Evolutionary conservation across 2,329 filamentous ascomycete genomes (phyloP), one percentile per base, ranked within the genome.

Genomic region (Didymella glomerata): DNA sequence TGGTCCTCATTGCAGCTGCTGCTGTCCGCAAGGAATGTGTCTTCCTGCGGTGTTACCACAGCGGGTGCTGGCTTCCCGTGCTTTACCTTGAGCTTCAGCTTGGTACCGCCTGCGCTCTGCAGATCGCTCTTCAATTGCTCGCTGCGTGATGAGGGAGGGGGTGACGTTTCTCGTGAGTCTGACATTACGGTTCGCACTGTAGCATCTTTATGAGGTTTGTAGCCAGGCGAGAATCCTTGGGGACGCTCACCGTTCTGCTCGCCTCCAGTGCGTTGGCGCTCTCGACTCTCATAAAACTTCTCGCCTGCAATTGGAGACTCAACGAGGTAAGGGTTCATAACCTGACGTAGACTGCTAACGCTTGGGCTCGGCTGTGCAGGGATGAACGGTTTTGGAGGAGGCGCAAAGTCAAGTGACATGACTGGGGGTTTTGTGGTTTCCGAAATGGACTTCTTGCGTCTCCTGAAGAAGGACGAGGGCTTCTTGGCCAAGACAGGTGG

Each of bases 381-480:
- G 30, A 70, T 36, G 65, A 76, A 54, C 63, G 68, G 60, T 49
- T 62, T 64, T 57, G 64, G 44, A 74, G 68, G 69, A 42, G 65
- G 64, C 11, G 76, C 77, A 34, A 81, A 69, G 36, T 79, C 77
- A 27, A 80, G 66, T 42, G 82, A 77, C 63, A 76, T 85, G 28
- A 88, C 77, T 9, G 89, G 87, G 32, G 90, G 87, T 38, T 84
- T 84, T 22, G 86, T 83, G 44, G 77, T 74, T 63, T 96, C 93
- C 14, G 87, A 86, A 32, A 92, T 79, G 5, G 93, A 97, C 84
- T 94, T 96, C 85, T 98, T 98, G 63, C 93, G 86, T 60, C 95
- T 86, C 62, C 95, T 86, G 80, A 98, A 98, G 80, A 99, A 98
- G 0, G 92, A 94, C 1, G 94, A 96, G 4, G 92, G 87, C 77